Percentiles rank a stretch among this genome's conserved stretches.
These are phyloP conservation scores for Echria macrotheca DNA, from an alignment of 495 filamentous ascomycete species.

Conservation along the genomic window DNA sequence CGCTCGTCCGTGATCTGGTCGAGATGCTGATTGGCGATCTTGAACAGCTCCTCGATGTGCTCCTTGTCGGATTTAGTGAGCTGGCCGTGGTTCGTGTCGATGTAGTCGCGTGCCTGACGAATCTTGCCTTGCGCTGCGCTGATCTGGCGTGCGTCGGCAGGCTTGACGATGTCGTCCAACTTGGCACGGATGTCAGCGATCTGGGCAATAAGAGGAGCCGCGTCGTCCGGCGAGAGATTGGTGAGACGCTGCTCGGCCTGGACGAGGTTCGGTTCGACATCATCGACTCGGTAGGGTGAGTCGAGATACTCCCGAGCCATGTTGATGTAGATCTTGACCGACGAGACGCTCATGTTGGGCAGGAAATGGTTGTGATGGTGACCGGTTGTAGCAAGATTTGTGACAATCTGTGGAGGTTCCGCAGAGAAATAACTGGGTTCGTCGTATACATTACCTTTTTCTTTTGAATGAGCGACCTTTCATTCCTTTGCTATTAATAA, in stretches of 20 bases:
- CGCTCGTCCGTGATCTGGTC: not conserved
- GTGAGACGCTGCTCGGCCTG: conserved; percentile 3
- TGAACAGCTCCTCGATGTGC: conserved; percentile 5
- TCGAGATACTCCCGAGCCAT: conserved; percentile 7
- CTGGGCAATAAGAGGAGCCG: conserved; percentile 5
- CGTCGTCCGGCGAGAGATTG: conserved; percentile 4
- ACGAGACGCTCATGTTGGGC: conserved; percentile 6
- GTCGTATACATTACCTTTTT: no score
- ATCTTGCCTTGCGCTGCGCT: conserved; percentile 7
- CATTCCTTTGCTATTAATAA: no score
- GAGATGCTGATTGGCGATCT: not conserved
- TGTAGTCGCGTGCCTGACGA: conserved; percentile 3
- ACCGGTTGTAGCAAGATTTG: no score
- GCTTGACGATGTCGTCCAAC: conserved; percentile 9
- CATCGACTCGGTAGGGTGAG: conserved; percentile 8
- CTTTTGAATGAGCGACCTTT: no score
- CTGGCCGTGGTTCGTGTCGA: conserved; percentile 3
- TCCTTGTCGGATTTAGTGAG: conserved; percentile 3
- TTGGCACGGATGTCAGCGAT: conserved; percentile 7
- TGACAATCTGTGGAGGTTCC: no score
- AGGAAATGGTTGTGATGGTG: no score
- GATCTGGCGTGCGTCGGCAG: conserved; percentile 6
- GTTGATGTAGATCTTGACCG: conserved; percentile 7
- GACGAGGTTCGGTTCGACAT: conserved; percentile 6
- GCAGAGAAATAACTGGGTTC: no score